phyloP scores from a whole-genome alignment of 2,329 filamentous ascomycete species.

The Huntiella abstrusa region DNA sequence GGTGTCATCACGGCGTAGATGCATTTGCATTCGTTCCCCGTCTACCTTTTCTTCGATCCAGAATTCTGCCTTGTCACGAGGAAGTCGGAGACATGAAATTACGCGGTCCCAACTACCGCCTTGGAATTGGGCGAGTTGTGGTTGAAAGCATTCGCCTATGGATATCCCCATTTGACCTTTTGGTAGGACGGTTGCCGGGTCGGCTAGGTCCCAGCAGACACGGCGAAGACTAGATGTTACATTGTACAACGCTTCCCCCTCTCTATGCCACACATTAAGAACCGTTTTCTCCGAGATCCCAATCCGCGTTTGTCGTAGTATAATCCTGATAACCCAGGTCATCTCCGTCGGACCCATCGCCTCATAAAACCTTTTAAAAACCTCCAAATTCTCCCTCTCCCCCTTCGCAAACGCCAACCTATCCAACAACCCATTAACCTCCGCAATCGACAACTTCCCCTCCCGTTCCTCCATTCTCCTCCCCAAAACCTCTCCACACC shows the following conservation, averaged over 20 bases:
- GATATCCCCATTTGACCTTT: conserved; percentile 55
- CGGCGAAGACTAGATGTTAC: conserved; percentile 77
- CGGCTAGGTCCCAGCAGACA: conserved; percentile 84
- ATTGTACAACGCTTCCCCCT: conserved; percentile 63
- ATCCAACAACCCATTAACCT: conserved; percentile 78
- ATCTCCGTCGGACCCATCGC: conserved; percentile 88
- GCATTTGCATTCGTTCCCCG: conserved; percentile 90
- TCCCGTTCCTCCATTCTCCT: conserved; percentile 59
- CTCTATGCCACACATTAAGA: conserved; percentile 63
- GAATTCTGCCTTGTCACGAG: conserved; percentile 55
- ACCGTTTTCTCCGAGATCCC: conserved; percentile 77
- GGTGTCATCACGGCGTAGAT: conserved; percentile 57
- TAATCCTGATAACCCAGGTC: conserved; percentile 85
- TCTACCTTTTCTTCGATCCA: conserved; percentile 98
- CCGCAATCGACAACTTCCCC: conserved; percentile 67
- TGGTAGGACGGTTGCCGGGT: conserved; percentile 53
- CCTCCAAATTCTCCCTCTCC: conserved; percentile 66
- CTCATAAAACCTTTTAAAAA: conserved; percentile 70
- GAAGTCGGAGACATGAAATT: conserved; percentile 46
- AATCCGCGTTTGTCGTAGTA: conserved; percentile 58
- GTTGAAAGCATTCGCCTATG: conserved; percentile 91
- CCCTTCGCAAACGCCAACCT: conserved; percentile 53
- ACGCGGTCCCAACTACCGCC: conserved; percentile 55
- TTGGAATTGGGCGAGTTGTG: conserved; percentile 84
- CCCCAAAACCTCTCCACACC: conserved; percentile 71